Evolutionary conservation across 2,329 filamentous ascomycete species (phyloP), one percentile per base, ranked within the genome.

Genomic region (Trichothecium roseum): DNA sequence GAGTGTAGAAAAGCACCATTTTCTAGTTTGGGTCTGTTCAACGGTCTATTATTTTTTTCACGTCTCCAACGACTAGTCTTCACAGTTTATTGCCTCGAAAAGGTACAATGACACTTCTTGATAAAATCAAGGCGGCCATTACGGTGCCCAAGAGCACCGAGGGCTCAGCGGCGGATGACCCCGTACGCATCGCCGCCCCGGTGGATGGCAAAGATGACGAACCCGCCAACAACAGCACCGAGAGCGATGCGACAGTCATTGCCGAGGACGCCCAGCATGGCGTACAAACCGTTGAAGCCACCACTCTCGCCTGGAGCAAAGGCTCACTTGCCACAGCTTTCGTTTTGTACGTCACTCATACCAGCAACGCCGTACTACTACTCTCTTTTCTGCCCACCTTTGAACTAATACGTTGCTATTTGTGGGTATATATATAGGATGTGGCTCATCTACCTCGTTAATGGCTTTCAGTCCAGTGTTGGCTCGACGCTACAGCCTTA

Each of bases 391-490:
- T n/a, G n/a, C n/a, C n/a, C n/a, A n/a, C n/a, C n/a, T n/a, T n/a
- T n/a, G n/a, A n/a, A n/a, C n/a, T n/a, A n/a, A n/a, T n/a, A n/a
- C n/a, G n/a, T n/a, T n/a, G n/a, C n/a, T n/a, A n/a, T n/a, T n/a
- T n/a, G n/a, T n/a, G n/a, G n/a, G n/a, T n/a, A n/a, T n/a, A n/a
- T n/a, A n/a, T n/a, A n/a, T n/a, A n/a, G 62, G 26, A 56, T 67
- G 33, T 68, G 58, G 44, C 41, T 64, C 2, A 53, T 68, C 39
- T 57, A 59, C 36, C 61, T 68, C 36, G 55, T 63, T 34, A 57
- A 61, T 35, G 60, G 57, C 17, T 48, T 68, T 12, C 57, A 62
- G 32, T 54, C 55, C 12, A 53, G 54, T 31, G 55, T 64, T 36
- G 54, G 56, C 4, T 37, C 46, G 13, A 51, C 52, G 12, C 44